Percentiles rank a stretch among this genome's conserved stretches.
Evolutionary conservation across 169 alveolate genomes (phyloP).

Genomic region (Cryptosporidium sp.): DNA sequence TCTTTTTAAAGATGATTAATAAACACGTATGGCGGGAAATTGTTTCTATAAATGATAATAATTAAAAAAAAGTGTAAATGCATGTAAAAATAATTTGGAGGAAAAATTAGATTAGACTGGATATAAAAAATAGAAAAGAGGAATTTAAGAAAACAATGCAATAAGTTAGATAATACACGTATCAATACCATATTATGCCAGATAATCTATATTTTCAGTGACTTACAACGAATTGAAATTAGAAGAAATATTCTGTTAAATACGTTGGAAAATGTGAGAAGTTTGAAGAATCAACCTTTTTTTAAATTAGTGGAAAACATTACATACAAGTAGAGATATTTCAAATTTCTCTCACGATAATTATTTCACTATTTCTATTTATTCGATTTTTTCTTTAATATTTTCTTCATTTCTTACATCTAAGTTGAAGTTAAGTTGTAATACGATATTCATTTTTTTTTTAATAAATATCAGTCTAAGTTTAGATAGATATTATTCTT

Average conservation of each 20-base stretch:
- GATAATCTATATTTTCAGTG: not conserved
- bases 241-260: too few relatives aligned
- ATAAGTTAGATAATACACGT: too few relatives aligned
- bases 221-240: not conserved
- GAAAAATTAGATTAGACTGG: too few relatives aligned
- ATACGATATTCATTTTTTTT: not conserved
- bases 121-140: too few relatives aligned
- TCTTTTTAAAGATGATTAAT: not conserved
- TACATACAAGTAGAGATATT: not conserved
- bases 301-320: too few relatives aligned
- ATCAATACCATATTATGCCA: not conserved
- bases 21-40: slow-evolving; percentile 24
- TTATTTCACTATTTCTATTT: not conserved
- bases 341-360: not conserved
- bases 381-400: too few relatives aligned
- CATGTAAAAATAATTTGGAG: too few relatives aligned
- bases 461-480: not conserved
- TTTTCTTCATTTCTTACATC: not conserved
- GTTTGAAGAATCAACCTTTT: not conserved
- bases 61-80: too few relatives aligned
- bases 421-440: too few relatives aligned
- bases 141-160: too few relatives aligned
- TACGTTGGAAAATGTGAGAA: too few relatives aligned
- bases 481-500: not conserved
- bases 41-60: too few relatives aligned